A percentile compares a stretch with the other conserved stretches of the same genome.
These are phyloP conservation scores for Scheffersomyces parashehatae DNA, from an alignment of 1,139 yeast species.

Conservation along the genomic window DNA sequence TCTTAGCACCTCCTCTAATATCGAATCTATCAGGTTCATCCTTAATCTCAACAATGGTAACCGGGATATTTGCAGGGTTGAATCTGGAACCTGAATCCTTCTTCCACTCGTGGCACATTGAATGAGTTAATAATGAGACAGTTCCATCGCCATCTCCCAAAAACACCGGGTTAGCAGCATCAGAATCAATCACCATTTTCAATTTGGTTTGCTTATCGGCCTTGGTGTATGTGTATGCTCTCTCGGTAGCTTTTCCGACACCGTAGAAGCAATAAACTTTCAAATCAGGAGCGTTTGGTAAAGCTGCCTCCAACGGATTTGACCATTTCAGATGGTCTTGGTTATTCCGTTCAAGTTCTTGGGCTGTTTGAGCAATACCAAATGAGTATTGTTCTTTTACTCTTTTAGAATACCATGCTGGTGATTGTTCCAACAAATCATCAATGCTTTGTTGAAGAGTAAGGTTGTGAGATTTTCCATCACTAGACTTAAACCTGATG, in stretches of 20 bases:
- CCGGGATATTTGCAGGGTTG: constrained; percentile 76
- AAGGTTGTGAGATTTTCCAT: constrained; percentile 38
- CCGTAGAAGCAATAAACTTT: constrained; percentile 90
- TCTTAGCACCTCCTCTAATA: constrained; percentile 94
- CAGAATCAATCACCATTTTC: constrained; percentile 68
- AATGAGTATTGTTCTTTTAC: constrained; percentile 71
- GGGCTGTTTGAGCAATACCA: constrained; percentile 65
- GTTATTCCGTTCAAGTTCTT: constrained; percentile 64
- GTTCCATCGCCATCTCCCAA: constrained; percentile 97
- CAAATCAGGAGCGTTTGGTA: constrained; percentile 93
- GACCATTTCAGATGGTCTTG: constrained; percentile 79
- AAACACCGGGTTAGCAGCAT: constrained; percentile 58
- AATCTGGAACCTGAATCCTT: constrained; percentile 59
- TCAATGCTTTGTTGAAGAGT: constrained; percentile 71
- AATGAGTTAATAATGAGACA: constrained; percentile 79
- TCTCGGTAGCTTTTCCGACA: constrained; percentile 91
- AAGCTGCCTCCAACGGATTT: constrained; percentile 86
- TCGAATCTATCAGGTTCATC: constrained; percentile 95
- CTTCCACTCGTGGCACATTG: constrained; percentile 83
- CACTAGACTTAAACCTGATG: constrained; percentile 40
- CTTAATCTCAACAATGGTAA: constrained; percentile 82
- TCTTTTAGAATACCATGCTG: constrained; percentile 72
- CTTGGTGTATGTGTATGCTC: constrained; percentile 78
- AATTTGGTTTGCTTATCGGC: constrained; percentile 60
- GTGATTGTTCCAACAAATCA: constrained; percentile 61